Conservation (phyloP, 2,329 filamentous ascomycete species). For the Gyromitra esculenta region DNA sequence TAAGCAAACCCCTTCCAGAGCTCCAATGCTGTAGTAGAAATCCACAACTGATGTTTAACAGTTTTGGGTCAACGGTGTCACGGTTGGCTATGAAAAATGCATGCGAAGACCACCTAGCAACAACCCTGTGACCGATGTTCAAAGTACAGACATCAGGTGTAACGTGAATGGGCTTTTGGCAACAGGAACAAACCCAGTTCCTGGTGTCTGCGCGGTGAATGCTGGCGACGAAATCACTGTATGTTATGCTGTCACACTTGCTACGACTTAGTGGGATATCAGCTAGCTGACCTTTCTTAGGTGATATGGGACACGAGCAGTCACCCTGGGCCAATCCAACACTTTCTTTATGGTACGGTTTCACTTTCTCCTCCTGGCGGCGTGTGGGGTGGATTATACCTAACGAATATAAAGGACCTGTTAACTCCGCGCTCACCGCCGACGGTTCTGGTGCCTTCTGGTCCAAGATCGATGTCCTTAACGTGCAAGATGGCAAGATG, state of each 20-base stretch:
- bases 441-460: conserved; percentile 59
- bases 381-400: conserved; percentile 59
- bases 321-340: conserved; percentile 61
- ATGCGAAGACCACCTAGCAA: conserved; percentile 47
- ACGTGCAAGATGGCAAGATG: conserved; percentile 58
- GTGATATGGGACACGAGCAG: conserved; percentile 61
- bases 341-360: conserved; percentile 59
- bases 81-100: conserved; percentile 42
- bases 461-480: conserved; percentile 59
- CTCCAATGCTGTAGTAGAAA: not conserved
- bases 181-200: conserved; percentile 28
- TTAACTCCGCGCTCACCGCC: conserved; percentile 56
- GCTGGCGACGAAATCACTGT: conserved; percentile 60
- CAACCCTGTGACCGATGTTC: conserved; percentile 49
- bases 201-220: conserved; percentile 49
- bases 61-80: conserved; percentile 61
- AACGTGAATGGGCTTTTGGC: conserved; percentile 51
- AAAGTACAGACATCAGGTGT: conserved; percentile 53
- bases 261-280: not conserved
- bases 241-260: not conserved
- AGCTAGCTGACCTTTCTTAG: conserved; percentile 1
- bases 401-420: conserved; percentile 62
- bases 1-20: not conserved
- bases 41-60: conserved; percentile 48
- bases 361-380: not conserved